Conservation (phyloP, 306 rosid species). For the Cucurbita argyrosperma region DNA sequence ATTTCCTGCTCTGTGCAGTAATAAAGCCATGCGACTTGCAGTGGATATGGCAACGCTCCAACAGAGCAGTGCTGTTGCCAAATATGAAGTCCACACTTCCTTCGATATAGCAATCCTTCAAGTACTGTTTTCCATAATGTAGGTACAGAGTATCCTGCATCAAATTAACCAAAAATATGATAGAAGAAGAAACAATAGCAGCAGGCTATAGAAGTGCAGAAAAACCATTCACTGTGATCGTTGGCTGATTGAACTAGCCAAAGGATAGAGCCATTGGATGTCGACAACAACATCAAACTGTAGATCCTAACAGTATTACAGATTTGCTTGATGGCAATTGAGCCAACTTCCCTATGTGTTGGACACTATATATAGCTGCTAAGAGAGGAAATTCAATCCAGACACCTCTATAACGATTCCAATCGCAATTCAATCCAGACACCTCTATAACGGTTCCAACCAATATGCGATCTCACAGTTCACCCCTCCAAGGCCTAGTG, state of each 20-base stretch:
- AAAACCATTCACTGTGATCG: background rate
- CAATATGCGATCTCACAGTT: no score
- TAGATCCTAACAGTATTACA: background rate
- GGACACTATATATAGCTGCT: no score
- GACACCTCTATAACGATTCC: no score
- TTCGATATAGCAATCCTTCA: slow-evolving; percentile 82
- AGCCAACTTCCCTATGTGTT: no score
- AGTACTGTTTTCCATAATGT: slow-evolving; percentile 66
- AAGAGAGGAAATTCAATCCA: no score
- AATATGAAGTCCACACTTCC: slow-evolving; percentile 91
- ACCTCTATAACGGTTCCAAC: no score
- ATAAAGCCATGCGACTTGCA: slow-evolving; percentile 71
- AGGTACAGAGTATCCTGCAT: slow-evolving; percentile 76
- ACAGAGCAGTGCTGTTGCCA: slow-evolving; percentile 81
- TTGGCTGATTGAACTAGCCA: background rate
- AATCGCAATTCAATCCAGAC: no score
- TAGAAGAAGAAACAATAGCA: slow-evolving; percentile 2
- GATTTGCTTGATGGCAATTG: background rate
- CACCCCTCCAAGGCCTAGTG: no score
- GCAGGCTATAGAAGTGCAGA: background rate
- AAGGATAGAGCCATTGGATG: background rate
- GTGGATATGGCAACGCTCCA: slow-evolving; percentile 77
- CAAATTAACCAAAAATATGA: slow-evolving; percentile 1
- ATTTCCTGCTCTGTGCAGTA: slow-evolving; percentile 77
- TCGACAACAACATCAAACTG: background rate